A percentile compares a stretch with the other conserved stretches of the same genome.
Evolutionary conservation across 179 eudicot species (phyloP).

Genomic region (Sideroxylon spinosum): DNA sequence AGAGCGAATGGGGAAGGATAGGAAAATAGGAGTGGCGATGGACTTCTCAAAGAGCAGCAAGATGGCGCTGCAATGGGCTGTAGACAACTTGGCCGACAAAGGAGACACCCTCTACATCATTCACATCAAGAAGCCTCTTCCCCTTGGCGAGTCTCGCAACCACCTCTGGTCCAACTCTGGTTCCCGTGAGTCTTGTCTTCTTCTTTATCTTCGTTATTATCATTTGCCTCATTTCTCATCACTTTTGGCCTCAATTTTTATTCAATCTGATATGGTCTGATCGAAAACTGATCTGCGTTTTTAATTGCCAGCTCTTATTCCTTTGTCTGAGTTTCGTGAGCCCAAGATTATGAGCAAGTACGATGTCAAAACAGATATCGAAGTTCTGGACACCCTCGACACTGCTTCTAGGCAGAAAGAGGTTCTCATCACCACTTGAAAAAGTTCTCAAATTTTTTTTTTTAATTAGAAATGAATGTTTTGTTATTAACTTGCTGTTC

Average conservation of each 20-base stretch:
- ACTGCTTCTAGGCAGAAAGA: constrained; percentile 61
- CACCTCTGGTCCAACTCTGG: constrained; percentile 47
- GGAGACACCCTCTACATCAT: constrained; percentile 48
- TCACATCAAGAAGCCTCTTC: constrained; percentile 29
- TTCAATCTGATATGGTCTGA: neutral
- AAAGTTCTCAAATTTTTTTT: too few relatives aligned
- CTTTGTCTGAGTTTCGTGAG: constrained; percentile 59
- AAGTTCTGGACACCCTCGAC: constrained; percentile 56
- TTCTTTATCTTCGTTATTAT: neutral
- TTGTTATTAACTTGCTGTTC: too few relatives aligned
- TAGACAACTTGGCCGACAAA: constrained; percentile 48
- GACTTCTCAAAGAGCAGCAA: constrained; percentile 60
- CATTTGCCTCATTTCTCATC: too few relatives aligned
- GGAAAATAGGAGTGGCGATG: constrained; percentile 51
- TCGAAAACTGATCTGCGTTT: constrained; percentile 5
- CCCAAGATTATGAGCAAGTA: constrained; percentile 61
- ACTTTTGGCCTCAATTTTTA: neutral
- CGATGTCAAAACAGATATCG: constrained; percentile 51
- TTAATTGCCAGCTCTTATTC: constrained; percentile 59
- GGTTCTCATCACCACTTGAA: constrained; percentile 20
- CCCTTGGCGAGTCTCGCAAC: constrained; percentile 32
- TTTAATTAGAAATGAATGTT: too few relatives aligned
- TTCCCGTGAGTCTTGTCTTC: constrained; percentile 30
- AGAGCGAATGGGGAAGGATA: constrained; percentile 38
- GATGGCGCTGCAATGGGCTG: constrained; percentile 43